Evolutionary conservation across 331 rosid genomes (phyloP).

Genomic region (Phaseolus coccineus): DNA sequence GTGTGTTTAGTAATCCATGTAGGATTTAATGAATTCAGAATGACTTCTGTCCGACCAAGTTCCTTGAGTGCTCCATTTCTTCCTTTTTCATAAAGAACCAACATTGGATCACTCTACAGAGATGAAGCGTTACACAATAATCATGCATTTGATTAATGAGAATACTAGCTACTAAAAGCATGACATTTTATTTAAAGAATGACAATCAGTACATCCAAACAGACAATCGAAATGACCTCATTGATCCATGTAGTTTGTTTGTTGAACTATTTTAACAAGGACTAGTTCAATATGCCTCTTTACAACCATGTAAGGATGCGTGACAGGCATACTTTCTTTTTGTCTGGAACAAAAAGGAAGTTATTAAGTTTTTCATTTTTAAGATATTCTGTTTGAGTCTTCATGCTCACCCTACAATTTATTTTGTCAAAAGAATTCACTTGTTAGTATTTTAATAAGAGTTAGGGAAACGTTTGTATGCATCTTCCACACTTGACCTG

Average conservation of each 20-base stretch:
- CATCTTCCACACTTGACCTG: constrained; percentile 16
- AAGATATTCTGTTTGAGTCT: background rate
- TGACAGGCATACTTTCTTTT: background rate
- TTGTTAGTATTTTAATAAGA: background rate
- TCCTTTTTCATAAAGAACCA: constrained; percentile 77
- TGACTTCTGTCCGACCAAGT: constrained; percentile 90
- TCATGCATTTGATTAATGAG: constrained; percentile 29
- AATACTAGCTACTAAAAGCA: constrained; percentile 32
- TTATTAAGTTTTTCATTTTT: background rate
- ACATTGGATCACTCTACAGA: constrained; percentile 91
- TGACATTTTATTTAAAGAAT: constrained; percentile 19
- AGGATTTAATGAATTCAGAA: constrained; percentile 84
- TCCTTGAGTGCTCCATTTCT: constrained; percentile 85
- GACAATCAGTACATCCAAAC: constrained; percentile 20
- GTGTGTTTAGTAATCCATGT: constrained; percentile 80
- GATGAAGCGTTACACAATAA: constrained; percentile 40
- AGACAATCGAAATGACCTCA: constrained; percentile 3
- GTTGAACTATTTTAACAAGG: constrained; percentile 28
- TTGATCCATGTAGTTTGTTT: constrained; percentile 3
- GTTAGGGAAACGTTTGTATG: background rate
- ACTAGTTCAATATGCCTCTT: constrained; percentile 25
- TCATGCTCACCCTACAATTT: background rate
- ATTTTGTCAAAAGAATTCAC: background rate
- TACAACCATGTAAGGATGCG: constrained; percentile 1
- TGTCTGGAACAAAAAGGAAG: background rate